These are phyloP conservation scores for Hamigera avellanea DNA, from an alignment of 495 filamentous ascomycete genomes.

Conservation along the genomic window DNA sequence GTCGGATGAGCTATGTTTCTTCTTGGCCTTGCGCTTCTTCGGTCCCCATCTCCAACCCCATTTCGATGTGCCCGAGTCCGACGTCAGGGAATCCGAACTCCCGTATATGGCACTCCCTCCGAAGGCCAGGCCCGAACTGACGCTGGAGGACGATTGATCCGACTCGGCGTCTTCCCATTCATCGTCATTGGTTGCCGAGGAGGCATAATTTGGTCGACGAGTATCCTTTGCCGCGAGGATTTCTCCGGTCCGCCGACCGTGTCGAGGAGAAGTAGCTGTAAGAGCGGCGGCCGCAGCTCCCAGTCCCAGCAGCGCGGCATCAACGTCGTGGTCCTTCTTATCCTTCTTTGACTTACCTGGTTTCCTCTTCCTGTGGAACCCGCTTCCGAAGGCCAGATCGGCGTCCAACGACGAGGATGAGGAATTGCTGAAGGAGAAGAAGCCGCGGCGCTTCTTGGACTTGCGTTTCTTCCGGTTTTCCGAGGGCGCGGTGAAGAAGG, in stretches of 20 bases:
- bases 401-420: conserved; percentile 49
- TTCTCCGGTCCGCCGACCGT: conserved; percentile 23
- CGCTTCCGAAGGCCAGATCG: conserved; percentile 38
- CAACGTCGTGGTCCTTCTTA: conserved; percentile 32
- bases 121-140: conserved; percentile 46
- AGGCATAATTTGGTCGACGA: no score
- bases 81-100: conserved; percentile 39
- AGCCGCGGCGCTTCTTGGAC: conserved; percentile 33
- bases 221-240: conserved; percentile 15
- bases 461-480: conserved; percentile 33
- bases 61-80: conserved; percentile 38
- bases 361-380: conserved; percentile 19
- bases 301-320: conserved; percentile 43
- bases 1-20: conserved; percentile 17
- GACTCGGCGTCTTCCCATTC: conserved; percentile 52
- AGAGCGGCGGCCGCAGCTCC: conserved; percentile 47
- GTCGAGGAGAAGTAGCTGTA: conserved; percentile 25
- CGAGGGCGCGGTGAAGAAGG: conserved; percentile 40
- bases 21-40: conserved; percentile 33
- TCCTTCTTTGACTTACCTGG: conserved; percentile 21
- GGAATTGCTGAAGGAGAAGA: conserved; percentile 49
- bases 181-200: conserved; percentile 22
- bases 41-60: conserved; percentile 51
- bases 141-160: conserved; percentile 33
- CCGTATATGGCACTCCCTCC: conserved; percentile 28